Evolutionary conservation across 2,329 filamentous ascomycete genomes (phyloP), one percentile per base, ranked within the genome.

Genomic region (Aspergillus luchuensis): DNA sequence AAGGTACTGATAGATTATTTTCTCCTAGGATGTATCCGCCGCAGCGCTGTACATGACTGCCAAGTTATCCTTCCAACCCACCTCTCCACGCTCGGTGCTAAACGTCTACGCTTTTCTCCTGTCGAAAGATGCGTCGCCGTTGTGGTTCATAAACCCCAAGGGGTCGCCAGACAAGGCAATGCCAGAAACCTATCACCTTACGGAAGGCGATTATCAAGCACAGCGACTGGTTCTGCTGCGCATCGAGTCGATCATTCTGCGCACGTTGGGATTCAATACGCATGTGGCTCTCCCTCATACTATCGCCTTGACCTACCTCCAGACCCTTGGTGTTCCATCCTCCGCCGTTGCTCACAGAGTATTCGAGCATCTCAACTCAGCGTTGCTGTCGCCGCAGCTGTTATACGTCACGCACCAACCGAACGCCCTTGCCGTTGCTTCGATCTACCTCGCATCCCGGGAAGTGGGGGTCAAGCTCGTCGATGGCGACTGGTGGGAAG

Each of bases 341-440:
- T 78, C 84, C 0, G 78, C 77, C 6, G 81, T 96, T 2, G 85
- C 90, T 1, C 81, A 82, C 56, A 84, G 87, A 43, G 85, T 88
- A 0, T 81, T 96, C 47, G 87, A 88, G 55, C 89, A 96, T 71
- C 83, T 98, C n/a, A 98, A 97, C 74, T 87, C 91, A 7, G 89
- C 91, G 2, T 80, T 99, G 10, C 78, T 97, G 36, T 95, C 90
- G 48, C 93, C 95, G 8, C 94, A 98, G 76, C 81, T 96, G 72
- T 81, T 97, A 13, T 97, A 96, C 74, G 81, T 96, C 28, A 98
- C 95, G 2, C 93, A 97, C 72, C 95, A 98, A 74, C 94, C 95
- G 1, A 85, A 90, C 63, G 86, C 89, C 23, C 81, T 99, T 8
- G 94, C 95, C 4, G 91, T 92, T 2, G 91, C 93, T 1, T 91